Conservation (phyloP, 345 rosid species). For the Sonneratia alba region DNA sequence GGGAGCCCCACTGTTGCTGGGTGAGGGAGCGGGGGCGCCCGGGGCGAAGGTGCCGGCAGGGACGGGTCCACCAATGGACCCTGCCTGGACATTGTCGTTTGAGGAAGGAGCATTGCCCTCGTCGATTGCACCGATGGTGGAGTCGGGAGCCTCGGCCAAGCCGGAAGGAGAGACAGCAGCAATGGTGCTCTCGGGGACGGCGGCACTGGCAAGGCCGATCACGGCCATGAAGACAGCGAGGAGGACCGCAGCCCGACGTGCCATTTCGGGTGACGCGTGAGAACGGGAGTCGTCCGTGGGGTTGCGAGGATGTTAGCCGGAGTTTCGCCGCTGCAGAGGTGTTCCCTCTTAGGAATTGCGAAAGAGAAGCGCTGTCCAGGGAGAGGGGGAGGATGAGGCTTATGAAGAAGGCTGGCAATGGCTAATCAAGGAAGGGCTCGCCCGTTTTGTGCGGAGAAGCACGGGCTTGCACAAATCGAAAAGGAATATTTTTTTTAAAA, state of each 20-base stretch:
- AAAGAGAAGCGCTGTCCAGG: conserved; percentile 4
- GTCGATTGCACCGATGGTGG: background rate
- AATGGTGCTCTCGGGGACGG: background rate
- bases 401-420: conserved; percentile 1
- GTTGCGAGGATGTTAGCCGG: no score
- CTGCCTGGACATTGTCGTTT: background rate
- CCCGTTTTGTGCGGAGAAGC: conserved; percentile 4
- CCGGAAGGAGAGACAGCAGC: background rate
- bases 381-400: conserved; percentile 2
- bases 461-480: background rate
- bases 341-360: background rate
- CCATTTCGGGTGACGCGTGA: background rate
- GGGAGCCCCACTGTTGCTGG: background rate
- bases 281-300: no score
- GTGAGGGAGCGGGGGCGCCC: background rate
- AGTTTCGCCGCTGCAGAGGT: conserved; percentile 4
- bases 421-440: conserved; percentile 5
- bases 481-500: no score
- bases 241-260: conserved; percentile 6
- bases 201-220: conserved; percentile 8
- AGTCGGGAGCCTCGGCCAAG: background rate
- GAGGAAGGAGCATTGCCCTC: background rate
- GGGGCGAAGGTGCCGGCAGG: background rate
- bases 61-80: conserved; percentile 6
- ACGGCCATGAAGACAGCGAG: conserved; percentile 1